phyloP scores from a whole-genome alignment of 345 rosid genomes.

The Ceriops zippeliana region DNA sequence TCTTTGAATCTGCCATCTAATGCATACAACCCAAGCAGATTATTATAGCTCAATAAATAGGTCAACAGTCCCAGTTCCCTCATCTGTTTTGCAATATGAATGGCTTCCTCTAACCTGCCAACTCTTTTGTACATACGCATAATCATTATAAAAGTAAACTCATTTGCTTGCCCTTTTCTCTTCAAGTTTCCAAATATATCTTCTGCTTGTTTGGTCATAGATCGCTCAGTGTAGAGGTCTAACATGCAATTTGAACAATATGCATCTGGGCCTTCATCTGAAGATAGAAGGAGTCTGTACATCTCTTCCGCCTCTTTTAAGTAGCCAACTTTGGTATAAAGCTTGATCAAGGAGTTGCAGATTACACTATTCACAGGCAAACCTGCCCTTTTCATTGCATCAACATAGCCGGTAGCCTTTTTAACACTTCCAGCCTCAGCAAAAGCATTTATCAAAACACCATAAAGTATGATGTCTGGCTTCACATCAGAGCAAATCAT shows the following conservation, averaged over 20 bases:
- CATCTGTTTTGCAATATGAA: conserved; percentile 62
- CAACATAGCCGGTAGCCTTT: conserved; percentile 52
- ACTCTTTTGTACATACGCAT: conserved; percentile 74
- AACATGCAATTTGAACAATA: conserved; percentile 82
- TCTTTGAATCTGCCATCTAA: conserved; percentile 71
- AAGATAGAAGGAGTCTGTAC: conserved; percentile 50
- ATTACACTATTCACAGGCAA: conserved; percentile 53
- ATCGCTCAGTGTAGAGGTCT: conserved; percentile 66
- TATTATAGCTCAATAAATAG: conserved; percentile 66
- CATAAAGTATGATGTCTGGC: conserved; percentile 67
- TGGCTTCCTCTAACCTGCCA: conserved; percentile 67
- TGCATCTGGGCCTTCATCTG: conserved; percentile 41
- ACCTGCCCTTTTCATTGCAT: conserved; percentile 59
- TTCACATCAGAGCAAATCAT: conserved; percentile 54
- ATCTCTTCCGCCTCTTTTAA: conserved; percentile 71
- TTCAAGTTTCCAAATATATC: conserved; percentile 59
- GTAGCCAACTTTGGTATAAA: conserved; percentile 73
- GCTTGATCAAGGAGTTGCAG: conserved; percentile 75
- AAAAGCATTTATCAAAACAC: conserved; percentile 77
- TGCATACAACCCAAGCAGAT: conserved; percentile 56
- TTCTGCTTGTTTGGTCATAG: conserved; percentile 65
- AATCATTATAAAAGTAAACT: conserved; percentile 83
- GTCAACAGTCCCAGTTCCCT: conserved; percentile 52
- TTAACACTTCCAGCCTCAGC: conserved; percentile 70
- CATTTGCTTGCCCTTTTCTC: conserved; percentile 61